phyloP scores from a whole-genome alignment of 2,329 filamentous ascomycete species.

The Xylariomycetidae sp. region DNA sequence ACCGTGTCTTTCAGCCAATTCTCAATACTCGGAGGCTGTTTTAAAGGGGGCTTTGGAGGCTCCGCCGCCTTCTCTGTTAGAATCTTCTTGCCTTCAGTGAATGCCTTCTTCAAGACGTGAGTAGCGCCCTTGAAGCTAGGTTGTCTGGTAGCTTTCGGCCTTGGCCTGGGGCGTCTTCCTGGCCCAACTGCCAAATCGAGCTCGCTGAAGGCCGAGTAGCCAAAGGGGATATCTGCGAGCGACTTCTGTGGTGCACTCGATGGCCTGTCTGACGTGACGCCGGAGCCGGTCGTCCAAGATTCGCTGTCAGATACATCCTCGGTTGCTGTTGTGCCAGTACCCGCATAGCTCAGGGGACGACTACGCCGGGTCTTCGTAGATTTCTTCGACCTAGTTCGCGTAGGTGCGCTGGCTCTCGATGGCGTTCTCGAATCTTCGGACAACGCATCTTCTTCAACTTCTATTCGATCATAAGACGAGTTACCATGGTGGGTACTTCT shows the following conservation, averaged over 20 bases:
- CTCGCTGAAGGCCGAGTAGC: conserved; percentile 61
- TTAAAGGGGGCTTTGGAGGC: conserved; percentile 40
- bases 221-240: conserved; percentile 56
- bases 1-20: conserved; percentile 59
- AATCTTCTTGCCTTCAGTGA: conserved; percentile 59
- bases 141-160: conserved; percentile 44
- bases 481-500: conserved; percentile 15
- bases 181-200: conserved; percentile 49
- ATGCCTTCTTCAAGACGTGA: conserved; percentile 59
- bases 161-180: conserved; percentile 38
- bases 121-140: conserved; percentile 55
- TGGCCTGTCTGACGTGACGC: conserved; percentile 27
- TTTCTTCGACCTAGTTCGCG: conserved; percentile 20
- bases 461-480: conserved; percentile 24
- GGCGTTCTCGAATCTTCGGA: conserved; percentile 32
- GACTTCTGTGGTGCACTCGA: conserved; percentile 43
- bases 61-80: conserved; percentile 55
- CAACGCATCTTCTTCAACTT: conserved; percentile 30
- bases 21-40: conserved; percentile 59
- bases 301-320: conserved; percentile 28
- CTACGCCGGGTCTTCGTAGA: conserved; percentile 17
- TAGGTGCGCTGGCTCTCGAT: conserved; percentile 25
- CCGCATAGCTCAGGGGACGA: conserved; percentile 14
- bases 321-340: conserved; percentile 22
- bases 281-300: conserved; percentile 29